Percentiles rank a stretch among this genome's conserved stretches.
Evolutionary conservation across 2,329 filamentous ascomycete genomes (phyloP).

Genomic region (Magnaporthiopsis poae): DNA sequence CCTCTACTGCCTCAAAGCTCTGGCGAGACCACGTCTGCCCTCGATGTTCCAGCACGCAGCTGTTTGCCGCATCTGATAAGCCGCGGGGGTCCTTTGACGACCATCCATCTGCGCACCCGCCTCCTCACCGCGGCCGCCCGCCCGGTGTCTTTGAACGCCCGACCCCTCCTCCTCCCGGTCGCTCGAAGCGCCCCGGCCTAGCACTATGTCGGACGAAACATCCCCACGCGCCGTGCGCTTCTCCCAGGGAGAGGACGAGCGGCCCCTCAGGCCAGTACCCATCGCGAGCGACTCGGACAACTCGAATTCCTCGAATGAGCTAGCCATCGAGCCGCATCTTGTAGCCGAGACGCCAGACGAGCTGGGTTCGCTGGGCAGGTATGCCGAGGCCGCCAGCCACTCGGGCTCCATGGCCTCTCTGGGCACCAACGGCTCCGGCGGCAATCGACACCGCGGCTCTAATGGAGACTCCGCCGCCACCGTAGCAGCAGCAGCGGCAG

Average conservation of each 20-base stretch:
- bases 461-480: slow-evolving; percentile 14
- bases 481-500: slow-evolving; percentile 13
- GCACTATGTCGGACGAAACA: slow-evolving; percentile 32
- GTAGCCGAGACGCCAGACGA: slow-evolving; percentile 40
- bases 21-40: not conserved
- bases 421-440: slow-evolving; percentile 30
- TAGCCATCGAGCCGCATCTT: slow-evolving; percentile 34
- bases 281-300: slow-evolving; percentile 37
- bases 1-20: not conserved
- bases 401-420: slow-evolving; percentile 34
- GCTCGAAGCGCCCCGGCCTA: not conserved
- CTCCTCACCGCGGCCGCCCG: not conserved
- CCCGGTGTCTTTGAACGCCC: not conserved
- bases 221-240: slow-evolving; percentile 50
- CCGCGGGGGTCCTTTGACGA: not conserved
- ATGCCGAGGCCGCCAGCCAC: slow-evolving; percentile 30
- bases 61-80: not conserved
- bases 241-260: slow-evolving; percentile 38
- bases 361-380: slow-evolving; percentile 33
- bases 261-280: slow-evolving; percentile 22
- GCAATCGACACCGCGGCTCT: slow-evolving; percentile 28
- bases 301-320: slow-evolving; percentile 37
- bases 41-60: not conserved
- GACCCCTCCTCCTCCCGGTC: too few relatives aligned
- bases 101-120: not conserved